phyloP scores from a whole-genome alignment of 2,329 filamentous ascomycete genomes.

The Pyricularia sp. region DNA sequence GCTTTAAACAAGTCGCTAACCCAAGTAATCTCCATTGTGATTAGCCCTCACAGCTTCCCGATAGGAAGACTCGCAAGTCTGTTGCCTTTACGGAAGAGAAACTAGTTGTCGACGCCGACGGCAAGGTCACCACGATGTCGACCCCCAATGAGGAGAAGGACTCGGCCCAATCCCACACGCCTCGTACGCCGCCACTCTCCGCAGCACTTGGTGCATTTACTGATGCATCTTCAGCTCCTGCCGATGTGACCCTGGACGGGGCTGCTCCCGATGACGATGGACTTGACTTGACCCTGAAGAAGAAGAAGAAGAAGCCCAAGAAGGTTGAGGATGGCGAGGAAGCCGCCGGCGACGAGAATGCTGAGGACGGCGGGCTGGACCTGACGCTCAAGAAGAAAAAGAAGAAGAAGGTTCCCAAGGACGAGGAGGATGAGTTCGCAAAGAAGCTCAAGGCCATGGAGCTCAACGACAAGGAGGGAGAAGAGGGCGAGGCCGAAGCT shows the following conservation, averaged over 20 bases:
- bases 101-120: conserved; percentile 79
- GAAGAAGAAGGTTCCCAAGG: conserved; percentile 41
- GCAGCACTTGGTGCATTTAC: conserved; percentile 42
- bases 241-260: conserved; percentile 17
- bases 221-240: conserved; percentile 27
- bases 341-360: conserved; percentile 36
- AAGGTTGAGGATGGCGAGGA: conserved; percentile 42
- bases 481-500: conserved; percentile 30
- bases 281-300: conserved; percentile 56
- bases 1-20: too few relatives aligned
- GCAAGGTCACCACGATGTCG: conserved; percentile 65
- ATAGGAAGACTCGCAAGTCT: too few relatives aligned
- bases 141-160: conserved; percentile 61
- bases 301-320: conserved; percentile 57
- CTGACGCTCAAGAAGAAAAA: conserved; percentile 65
- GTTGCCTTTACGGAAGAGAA: conserved; percentile 86
- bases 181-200: conserved; percentile 49
- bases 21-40: too few relatives aligned
- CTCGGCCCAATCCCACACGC: conserved; percentile 67
- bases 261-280: conserved; percentile 29
- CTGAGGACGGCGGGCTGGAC: conserved; percentile 43
- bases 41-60: too few relatives aligned
- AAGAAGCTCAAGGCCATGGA: conserved; percentile 50
- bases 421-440: conserved; percentile 43
- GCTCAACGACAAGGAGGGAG: conserved; percentile 48